These are phyloP conservation scores for Teunomyces kruisii DNA, from an alignment of 805 yeast genomes.

Conservation along the genomic window DNA sequence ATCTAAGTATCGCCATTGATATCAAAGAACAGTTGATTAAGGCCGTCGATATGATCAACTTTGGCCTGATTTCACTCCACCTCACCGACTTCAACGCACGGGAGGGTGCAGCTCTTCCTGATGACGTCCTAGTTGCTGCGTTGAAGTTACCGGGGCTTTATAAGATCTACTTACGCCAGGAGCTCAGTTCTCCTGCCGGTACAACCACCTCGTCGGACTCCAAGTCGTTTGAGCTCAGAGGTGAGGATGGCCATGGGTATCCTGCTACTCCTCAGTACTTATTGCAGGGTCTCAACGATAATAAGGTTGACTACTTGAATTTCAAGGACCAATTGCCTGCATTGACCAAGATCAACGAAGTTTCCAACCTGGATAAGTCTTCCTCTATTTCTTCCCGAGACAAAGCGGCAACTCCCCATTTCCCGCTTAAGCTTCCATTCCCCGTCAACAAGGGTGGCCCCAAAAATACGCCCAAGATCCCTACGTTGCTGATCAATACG, in stretches of 20 bases:
- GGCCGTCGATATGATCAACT: slow-evolving; percentile 33
- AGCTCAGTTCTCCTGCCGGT: slow-evolving; percentile 31
- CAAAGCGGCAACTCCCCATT: slow-evolving; percentile 7
- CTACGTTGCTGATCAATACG: slow-evolving; percentile 18
- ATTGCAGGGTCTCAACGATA: slow-evolving; percentile 43
- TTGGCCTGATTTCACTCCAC: slow-evolving; percentile 44
- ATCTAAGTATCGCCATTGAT: slow-evolving; percentile 23
- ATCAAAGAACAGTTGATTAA: slow-evolving; percentile 39
- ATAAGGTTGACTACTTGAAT: slow-evolving; percentile 53
- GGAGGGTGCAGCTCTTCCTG: slow-evolving; percentile 58
- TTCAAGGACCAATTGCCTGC: slow-evolving; percentile 44
- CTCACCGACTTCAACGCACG: slow-evolving; percentile 68
- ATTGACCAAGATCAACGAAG: not conserved
- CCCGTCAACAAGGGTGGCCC: slow-evolving; percentile 9
- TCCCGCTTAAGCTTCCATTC: slow-evolving; percentile 17
- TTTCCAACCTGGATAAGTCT: too few species aligned
- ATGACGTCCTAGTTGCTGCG: slow-evolving; percentile 40
- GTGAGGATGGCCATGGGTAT: slow-evolving; percentile 43
- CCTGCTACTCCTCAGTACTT: slow-evolving; percentile 73
- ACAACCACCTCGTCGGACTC: slow-evolving; percentile 53
- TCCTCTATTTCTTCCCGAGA: not conserved
- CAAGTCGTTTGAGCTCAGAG: slow-evolving; percentile 50
- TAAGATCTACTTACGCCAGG: slow-evolving; percentile 31
- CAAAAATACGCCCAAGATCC: slow-evolving; percentile 7
- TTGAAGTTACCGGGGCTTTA: slow-evolving; percentile 19